phyloP scores from a whole-genome alignment of 2,329 filamentous ascomycete genomes.

The Hypoxylon sp. region DNA sequence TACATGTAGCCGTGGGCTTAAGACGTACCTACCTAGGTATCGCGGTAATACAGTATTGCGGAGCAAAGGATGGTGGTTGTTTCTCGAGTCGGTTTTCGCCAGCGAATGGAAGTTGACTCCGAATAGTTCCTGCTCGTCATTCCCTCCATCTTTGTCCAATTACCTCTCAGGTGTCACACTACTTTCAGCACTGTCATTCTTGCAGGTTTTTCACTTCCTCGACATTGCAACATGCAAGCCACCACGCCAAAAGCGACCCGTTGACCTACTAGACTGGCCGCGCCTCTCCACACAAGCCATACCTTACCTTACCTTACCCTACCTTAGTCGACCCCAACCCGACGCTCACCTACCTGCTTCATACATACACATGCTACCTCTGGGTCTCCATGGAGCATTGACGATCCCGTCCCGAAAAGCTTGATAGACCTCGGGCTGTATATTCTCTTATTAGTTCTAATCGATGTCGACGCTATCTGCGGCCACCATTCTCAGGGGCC shows the following conservation, averaged over 20 bases:
- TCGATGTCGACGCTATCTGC: conserved; percentile 37
- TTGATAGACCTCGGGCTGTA: conserved; percentile 20
- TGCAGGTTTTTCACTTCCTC: conserved; percentile 30
- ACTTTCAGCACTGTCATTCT: conserved; percentile 28
- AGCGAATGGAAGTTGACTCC: conserved; percentile 44
- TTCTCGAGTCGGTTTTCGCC: conserved; percentile 41
- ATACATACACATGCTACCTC: conserved; percentile 14
- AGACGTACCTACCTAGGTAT: neutral
- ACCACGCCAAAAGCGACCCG: conserved; percentile 27
- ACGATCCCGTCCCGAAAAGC: conserved; percentile 34
- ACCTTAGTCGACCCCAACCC: conserved; percentile 32
- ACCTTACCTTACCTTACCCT: conserved; percentile 30
- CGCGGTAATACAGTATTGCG: conserved; percentile 17
- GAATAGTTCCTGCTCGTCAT: conserved; percentile 44
- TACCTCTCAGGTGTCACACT: conserved; percentile 34
- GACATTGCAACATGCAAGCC: conserved; percentile 39
- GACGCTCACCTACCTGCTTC: conserved; percentile 29
- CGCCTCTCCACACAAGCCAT: conserved; percentile 30
- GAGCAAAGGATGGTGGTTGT: conserved; percentile 33
- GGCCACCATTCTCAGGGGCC: conserved; percentile 36
- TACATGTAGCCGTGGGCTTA: too few relatives aligned
- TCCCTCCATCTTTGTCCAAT: conserved; percentile 40
- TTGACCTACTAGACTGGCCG: conserved; percentile 26
- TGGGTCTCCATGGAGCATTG: conserved; percentile 32
- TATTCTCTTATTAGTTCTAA: conserved; percentile 23